phyloP scores from a whole-genome alignment of 2,329 filamentous ascomycete genomes.

The Paraphaeosphaeria sporulosa region DNA sequence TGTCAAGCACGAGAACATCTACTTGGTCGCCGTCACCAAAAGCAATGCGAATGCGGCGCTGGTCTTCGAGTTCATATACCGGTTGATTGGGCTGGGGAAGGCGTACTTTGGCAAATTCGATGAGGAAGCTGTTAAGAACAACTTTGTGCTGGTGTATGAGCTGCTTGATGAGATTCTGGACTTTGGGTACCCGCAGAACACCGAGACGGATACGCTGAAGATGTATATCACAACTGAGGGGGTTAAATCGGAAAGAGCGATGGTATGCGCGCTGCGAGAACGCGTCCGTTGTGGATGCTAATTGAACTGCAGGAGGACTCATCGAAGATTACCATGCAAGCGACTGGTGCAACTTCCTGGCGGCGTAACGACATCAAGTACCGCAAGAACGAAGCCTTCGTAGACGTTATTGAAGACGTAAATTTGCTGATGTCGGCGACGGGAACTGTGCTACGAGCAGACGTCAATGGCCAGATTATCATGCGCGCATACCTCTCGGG shows the following conservation, averaged over 20 bases:
- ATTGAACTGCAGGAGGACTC: slow-evolving; percentile 72
- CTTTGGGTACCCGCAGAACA: slow-evolving; percentile 99
- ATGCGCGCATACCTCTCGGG: slow-evolving; percentile 98
- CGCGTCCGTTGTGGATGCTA: slow-evolving; percentile 20
- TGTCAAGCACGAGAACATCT: slow-evolving; percentile 99
- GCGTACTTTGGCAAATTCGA: slow-evolving; percentile 99
- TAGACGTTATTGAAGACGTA: slow-evolving; percentile 98
- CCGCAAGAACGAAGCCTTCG: slow-evolving; percentile 98
- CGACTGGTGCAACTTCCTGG: slow-evolving; percentile 96
- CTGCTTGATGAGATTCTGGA: slow-evolving; percentile 97
- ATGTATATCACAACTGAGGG: slow-evolving; percentile 99
- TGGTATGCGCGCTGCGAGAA: slow-evolving; percentile 46
- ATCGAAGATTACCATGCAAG: slow-evolving; percentile 98
- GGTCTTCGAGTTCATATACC: slow-evolving; percentile 97
- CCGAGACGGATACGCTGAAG: slow-evolving; percentile 97
- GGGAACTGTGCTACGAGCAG: slow-evolving; percentile 90
- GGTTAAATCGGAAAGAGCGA: slow-evolving; percentile 86
- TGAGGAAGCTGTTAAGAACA: slow-evolving; percentile 99
- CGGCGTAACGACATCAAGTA: slow-evolving; percentile 97
- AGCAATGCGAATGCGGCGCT: slow-evolving; percentile 98
- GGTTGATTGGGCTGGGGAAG: slow-evolving; percentile 86
- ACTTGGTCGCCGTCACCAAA: slow-evolving; percentile 95
- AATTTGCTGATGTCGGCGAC: slow-evolving; percentile 99
- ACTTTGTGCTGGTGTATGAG: slow-evolving; percentile 98
- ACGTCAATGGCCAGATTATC: slow-evolving; percentile 96